Conservation (phyloP, 2,329 filamentous ascomycete species). For the Diaporthe citriasiana region DNA sequence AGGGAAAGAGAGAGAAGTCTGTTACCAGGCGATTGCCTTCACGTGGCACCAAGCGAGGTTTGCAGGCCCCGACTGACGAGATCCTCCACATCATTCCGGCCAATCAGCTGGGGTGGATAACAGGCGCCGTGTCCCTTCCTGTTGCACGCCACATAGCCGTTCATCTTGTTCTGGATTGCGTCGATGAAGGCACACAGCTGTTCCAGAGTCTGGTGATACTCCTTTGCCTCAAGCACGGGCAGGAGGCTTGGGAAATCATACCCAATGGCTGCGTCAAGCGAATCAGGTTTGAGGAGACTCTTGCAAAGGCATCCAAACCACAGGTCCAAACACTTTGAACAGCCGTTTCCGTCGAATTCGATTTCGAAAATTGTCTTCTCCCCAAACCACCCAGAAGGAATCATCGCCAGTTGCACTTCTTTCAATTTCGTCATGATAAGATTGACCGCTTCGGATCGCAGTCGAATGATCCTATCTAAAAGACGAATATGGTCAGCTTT, state of each 20-base stretch:
- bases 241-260: background rate
- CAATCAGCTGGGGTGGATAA: background rate
- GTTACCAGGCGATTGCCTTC: background rate
- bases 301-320: background rate
- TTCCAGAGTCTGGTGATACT: background rate
- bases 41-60: background rate
- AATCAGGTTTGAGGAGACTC: background rate
- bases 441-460: background rate
- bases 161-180: background rate
- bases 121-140: background rate
- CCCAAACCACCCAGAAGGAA: background rate
- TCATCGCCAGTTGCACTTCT: background rate
- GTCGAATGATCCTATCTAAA: background rate
- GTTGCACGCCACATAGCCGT: background rate
- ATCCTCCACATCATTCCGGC: background rate
- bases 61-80: background rate
- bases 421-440: background rate
- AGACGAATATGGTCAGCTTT: background rate
- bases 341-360: background rate
- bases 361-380: background rate
- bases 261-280: too few relatives aligned
- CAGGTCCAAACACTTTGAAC: background rate
- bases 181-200: background rate
- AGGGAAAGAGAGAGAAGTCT: background rate
- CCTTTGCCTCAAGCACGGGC: background rate